These are phyloP conservation scores for Penicillium paneum DNA, from an alignment of 2,329 filamentous ascomycete species.

Conservation along the genomic window DNA sequence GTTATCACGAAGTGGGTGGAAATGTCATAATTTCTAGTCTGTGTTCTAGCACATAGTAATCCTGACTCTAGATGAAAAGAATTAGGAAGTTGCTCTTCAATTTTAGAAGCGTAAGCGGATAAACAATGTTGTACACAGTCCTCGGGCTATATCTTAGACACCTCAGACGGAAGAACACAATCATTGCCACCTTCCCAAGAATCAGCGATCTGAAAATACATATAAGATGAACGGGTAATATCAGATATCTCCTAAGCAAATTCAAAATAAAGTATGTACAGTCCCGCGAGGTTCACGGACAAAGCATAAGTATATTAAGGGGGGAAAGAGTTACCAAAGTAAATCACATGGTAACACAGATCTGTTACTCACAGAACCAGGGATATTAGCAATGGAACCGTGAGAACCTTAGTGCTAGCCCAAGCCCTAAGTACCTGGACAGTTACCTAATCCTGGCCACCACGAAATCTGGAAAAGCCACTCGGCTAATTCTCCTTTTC, in stretches of 20 bases:
- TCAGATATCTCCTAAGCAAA: not conserved
- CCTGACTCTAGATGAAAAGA: not conserved
- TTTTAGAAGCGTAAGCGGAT: not conserved
- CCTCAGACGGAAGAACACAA: not conserved
- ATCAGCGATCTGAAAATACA: not conserved
- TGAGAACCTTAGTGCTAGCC: constrained; percentile 9
- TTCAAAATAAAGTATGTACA: not conserved
- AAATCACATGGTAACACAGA: not conserved
- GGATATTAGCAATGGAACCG: not conserved
- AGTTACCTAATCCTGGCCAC: not conserved
- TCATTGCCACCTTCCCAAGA: not conserved
- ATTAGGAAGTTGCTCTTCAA: not conserved
- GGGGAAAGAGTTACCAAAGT: not conserved
- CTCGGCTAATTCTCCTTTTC: constrained; percentile 2
- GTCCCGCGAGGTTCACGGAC: not conserved
- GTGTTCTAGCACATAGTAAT: not conserved
- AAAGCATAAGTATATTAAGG: not conserved
- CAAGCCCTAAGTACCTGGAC: not conserved
- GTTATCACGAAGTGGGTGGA: no score
- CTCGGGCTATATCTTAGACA: not conserved
- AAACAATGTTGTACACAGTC: not conserved
- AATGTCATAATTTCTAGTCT: not conserved
- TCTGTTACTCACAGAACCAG: not conserved
- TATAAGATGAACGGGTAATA: not conserved
- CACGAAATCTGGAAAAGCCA: constrained; percentile 1